These are phyloP conservation scores for Malassezia yamatoensis DNA, from an alignment of 1,284 basidiomycete genomes.

Conservation along the genomic window DNA sequence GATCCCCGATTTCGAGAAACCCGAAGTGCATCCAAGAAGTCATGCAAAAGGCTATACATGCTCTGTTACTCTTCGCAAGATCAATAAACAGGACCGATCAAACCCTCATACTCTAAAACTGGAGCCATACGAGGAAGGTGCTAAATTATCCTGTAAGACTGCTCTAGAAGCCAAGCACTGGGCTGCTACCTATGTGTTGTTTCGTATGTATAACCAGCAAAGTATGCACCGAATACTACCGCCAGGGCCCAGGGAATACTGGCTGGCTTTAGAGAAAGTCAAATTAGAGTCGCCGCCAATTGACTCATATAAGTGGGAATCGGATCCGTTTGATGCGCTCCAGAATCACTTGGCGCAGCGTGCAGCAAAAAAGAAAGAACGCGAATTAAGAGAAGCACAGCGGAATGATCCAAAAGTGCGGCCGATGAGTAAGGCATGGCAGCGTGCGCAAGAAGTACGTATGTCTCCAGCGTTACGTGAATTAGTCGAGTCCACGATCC, in stretches of 20 bases:
- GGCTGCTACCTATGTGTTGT: slow-evolving; percentile 48
- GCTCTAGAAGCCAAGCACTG: slow-evolving; percentile 43
- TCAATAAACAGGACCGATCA: slow-evolving; percentile 42
- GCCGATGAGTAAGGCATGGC: slow-evolving; percentile 54
- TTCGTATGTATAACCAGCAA: slow-evolving; percentile 41
- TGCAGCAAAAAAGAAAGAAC: slow-evolving; percentile 26
- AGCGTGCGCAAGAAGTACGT: slow-evolving; percentile 67
- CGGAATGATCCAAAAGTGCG: slow-evolving; percentile 22
- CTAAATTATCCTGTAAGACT: slow-evolving; percentile 27
- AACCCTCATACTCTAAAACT: slow-evolving; percentile 34
- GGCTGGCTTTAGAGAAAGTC: slow-evolving; percentile 37
- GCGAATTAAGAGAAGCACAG: slow-evolving; percentile 21
- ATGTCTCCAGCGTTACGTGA: slow-evolving; percentile 71
- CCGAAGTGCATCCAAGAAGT: slow-evolving; percentile 32
- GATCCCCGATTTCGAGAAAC: slow-evolving; percentile 42
- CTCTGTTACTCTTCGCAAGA: slow-evolving; percentile 38
- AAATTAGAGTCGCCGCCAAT: slow-evolving; percentile 32
- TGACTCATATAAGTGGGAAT: slow-evolving; percentile 39
- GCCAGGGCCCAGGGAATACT: slow-evolving; percentile 45
- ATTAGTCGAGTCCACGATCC: slow-evolving; percentile 70
- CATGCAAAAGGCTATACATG: slow-evolving; percentile 33
- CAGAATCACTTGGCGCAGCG: slow-evolving; percentile 33
- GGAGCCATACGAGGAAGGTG: slow-evolving; percentile 40
- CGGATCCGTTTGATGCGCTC: slow-evolving; percentile 45
- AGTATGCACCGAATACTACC: slow-evolving; percentile 39